A percentile compares a stretch with the other conserved stretches of the same genome.
phyloP scores from a whole-genome alignment of 345 rosid genomes.

The Stellera chamaejasme region DNA sequence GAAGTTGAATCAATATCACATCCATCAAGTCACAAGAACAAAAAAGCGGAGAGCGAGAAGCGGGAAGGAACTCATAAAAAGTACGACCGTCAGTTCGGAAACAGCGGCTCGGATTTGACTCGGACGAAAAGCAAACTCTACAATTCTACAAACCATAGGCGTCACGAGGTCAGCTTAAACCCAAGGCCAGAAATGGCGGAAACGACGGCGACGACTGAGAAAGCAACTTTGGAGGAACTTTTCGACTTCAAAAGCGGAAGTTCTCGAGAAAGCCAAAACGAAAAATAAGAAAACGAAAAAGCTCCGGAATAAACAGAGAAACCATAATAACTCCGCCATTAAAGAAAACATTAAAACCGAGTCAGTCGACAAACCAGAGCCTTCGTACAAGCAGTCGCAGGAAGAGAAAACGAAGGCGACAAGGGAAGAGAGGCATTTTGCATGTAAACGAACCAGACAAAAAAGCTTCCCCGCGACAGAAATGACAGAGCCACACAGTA shows the following conservation, averaged over 20 bases:
- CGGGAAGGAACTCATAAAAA: not conserved
- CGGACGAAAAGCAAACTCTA: constrained; percentile 4
- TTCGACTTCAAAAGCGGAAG: not conserved
- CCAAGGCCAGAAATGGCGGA: constrained; percentile 10
- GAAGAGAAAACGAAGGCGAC: not conserved
- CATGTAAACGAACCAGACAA: not conserved
- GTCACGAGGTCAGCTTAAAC: constrained; percentile 17
- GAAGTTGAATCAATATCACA: constrained; percentile 11
- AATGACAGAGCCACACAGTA: constrained; percentile 23
- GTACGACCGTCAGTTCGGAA: constrained; percentile 18
- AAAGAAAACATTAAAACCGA: not conserved
- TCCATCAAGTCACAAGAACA: constrained; percentile 2
- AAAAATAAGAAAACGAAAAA: not conserved
- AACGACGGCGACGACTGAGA: constrained; percentile 28
- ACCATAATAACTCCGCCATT: not conserved
- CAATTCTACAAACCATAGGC: not conserved
- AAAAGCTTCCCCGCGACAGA: constrained; percentile 16
- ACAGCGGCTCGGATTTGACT: constrained; percentile 24
- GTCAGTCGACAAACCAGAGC: constrained; percentile 19
- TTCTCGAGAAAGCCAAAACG: constrained; percentile 7
- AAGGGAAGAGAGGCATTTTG: not conserved
- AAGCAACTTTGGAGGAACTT: not conserved
- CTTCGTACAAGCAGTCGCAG: not conserved
- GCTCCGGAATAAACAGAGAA: constrained; percentile 1
- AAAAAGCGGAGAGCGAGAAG: not conserved